These are phyloP conservation scores for Cladosporium sp. DNA, from an alignment of 2,329 filamentous ascomycete genomes.

Conservation along the genomic window DNA sequence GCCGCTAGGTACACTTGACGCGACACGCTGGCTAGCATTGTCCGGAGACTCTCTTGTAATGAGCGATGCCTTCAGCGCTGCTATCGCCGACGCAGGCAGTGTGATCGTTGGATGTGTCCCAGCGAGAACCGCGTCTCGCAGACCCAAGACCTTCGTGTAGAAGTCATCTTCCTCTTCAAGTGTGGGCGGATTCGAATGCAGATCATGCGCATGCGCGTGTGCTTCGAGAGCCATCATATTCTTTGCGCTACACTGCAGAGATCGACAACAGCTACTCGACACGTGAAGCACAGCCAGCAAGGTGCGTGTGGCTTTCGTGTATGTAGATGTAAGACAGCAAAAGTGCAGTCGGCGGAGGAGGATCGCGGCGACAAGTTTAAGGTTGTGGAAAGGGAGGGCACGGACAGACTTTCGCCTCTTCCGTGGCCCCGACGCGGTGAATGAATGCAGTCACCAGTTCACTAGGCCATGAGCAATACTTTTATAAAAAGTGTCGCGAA, in stretches of 20 bases:
- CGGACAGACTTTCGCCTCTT: constrained; percentile 12
- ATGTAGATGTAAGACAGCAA: not conserved
- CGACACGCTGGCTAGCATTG: constrained; percentile 8
- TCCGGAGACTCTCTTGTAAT: constrained; percentile 20
- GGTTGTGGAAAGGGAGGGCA: constrained; percentile 16
- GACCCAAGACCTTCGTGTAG: constrained; percentile 76
- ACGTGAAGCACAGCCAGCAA: constrained; percentile 7
- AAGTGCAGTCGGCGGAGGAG: constrained; percentile 13
- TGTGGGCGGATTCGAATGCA: constrained; percentile 27
- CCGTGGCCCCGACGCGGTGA: constrained; percentile 12
- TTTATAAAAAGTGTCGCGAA: not conserved
- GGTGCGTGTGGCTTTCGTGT: not conserved
- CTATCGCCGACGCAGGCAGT: constrained; percentile 56
- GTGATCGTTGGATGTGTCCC: constrained; percentile 69
- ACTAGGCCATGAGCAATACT: constrained; percentile 8
- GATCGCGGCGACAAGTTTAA: constrained; percentile 9
- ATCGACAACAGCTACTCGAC: not conserved
- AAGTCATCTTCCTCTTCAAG: constrained; percentile 40
- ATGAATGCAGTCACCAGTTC: constrained; percentile 13
- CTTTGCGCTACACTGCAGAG: constrained; percentile 6
- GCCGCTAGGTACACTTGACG: constrained; percentile 9
- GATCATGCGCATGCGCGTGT: constrained; percentile 23
- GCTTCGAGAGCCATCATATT: constrained; percentile 26
- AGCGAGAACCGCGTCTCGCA: constrained; percentile 79
- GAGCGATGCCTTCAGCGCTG: constrained; percentile 35